Evolutionary conservation across 78 protist genomes (phyloP).

Genomic region (Tieghemostelium lacteum): DNA sequence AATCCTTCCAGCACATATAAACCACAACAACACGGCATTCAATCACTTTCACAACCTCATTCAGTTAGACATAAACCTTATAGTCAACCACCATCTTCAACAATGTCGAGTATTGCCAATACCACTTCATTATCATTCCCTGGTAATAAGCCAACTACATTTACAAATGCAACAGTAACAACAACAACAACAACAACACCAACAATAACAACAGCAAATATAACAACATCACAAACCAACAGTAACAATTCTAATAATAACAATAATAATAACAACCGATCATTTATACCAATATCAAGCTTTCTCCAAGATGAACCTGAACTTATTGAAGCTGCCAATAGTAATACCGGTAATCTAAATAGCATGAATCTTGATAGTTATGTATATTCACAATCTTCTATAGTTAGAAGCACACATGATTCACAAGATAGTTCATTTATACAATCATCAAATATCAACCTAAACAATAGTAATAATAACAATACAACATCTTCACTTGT

Average conservation of each 20-base stretch:
- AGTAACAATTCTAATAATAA: background rate
- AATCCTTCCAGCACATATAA: no score
- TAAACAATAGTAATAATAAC: no score
- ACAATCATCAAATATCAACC: no score
- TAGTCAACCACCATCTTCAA: background rate
- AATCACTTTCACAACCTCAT: background rate
- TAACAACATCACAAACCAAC: conserved; percentile 7
- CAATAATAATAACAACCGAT: background rate
- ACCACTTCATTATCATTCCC: background rate
- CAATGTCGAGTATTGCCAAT: background rate
- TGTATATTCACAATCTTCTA: background rate
- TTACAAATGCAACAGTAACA: conserved; percentile 14
- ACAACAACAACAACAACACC: conserved; percentile 42
- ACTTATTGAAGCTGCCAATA: background rate
- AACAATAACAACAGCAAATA: conserved; percentile 11
- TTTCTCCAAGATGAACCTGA: background rate
- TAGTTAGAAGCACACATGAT: no score
- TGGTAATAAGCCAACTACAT: background rate
- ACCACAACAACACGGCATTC: background rate
- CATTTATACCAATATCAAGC: background rate
- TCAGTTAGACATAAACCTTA: background rate
- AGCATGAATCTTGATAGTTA: background rate
- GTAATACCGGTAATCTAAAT: no score
- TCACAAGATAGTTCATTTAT: background rate
- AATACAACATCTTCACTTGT: background rate